Conservation (phyloP, 805 yeast species). For the Pichia membranifaciens region DNA sequence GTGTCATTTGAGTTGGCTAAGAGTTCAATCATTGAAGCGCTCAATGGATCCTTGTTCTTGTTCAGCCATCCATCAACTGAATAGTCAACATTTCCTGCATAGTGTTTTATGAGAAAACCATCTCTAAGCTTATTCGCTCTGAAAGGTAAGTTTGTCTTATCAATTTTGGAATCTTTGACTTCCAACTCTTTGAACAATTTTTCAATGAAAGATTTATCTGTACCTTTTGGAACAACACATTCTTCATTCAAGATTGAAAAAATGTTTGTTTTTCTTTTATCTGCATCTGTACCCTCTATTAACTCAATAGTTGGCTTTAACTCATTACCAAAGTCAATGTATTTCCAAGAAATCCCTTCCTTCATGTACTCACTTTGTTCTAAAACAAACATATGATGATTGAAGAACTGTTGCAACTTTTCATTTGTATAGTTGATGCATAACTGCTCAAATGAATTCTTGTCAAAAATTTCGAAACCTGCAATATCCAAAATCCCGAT, state of each 20-base stretch:
- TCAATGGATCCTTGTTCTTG: conserved; percentile 90
- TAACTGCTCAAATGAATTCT: conserved; percentile 53
- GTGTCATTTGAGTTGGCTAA: conserved; percentile 51
- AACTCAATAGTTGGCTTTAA: conserved; percentile 90
- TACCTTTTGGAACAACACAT: conserved; percentile 87
- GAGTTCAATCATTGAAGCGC: conserved; percentile 62
- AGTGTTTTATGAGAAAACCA: conserved; percentile 83
- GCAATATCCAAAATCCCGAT: conserved; percentile 59
- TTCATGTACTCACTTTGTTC: conserved; percentile 56
- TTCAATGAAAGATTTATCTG: conserved; percentile 76
- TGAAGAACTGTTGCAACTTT: conserved; percentile 54
- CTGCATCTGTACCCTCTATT: conserved; percentile 60
- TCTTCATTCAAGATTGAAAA: conserved; percentile 89
- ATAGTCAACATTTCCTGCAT: conserved; percentile 96
- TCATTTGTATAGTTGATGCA: conserved; percentile 59
- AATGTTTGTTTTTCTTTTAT: conserved; percentile 55
- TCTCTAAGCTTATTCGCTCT: conserved; percentile 65
- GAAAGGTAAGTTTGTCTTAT: conserved; percentile 41
- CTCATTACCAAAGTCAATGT: conserved; percentile 91
- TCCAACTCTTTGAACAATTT: conserved; percentile 68
- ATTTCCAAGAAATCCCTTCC: conserved; percentile 60
- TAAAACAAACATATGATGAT: conserved; percentile 54
- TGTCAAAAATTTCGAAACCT: conserved; percentile 55
- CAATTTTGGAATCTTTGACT: conserved; percentile 24
- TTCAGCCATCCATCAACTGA: conserved; percentile 88